Percentiles rank a stretch among this genome's conserved stretches.
phyloP scores from a whole-genome alignment of 768 basidiomycete genomes.

The Tulasnella sp. region DNA sequence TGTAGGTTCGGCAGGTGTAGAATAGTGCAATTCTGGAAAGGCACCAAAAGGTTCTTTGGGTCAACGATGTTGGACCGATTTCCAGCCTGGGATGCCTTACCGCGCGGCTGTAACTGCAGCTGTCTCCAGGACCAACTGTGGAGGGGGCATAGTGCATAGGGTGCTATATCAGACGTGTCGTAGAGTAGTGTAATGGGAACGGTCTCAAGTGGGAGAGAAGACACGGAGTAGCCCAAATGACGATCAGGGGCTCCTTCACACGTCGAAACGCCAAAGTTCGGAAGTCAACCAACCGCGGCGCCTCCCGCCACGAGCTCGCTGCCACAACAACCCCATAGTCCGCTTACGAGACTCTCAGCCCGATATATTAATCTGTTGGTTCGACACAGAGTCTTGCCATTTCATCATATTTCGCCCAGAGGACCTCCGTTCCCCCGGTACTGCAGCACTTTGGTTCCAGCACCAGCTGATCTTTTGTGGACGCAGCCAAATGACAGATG shows the following conservation, averaged over 20 bases:
- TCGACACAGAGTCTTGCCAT: no score
- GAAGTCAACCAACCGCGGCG: neutral
- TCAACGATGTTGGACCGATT: neutral
- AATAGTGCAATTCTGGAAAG: constrained; percentile 50
- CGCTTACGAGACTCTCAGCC: no score
- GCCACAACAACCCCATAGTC: no score
- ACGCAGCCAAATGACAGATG: no score
- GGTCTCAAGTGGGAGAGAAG: neutral
- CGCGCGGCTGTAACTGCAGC: neutral
- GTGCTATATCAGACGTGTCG: neutral
- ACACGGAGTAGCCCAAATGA: constrained; percentile 3
- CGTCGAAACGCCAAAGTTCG: neutral
- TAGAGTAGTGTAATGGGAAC: neutral
- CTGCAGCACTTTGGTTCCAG: no score
- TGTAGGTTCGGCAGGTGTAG: constrained; percentile 55
- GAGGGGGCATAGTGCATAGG: neutral
- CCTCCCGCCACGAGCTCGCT: no score
- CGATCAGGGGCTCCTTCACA: neutral
- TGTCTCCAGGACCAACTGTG: constrained; percentile 2
- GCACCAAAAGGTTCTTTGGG: neutral
- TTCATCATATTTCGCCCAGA: no score
- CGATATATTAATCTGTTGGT: no score
- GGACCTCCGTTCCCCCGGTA: no score
- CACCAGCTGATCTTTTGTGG: no score
- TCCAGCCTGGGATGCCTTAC: neutral